phyloP scores from a whole-genome alignment of 257 asterid species.

The Solanum ossicruentum region DNA sequence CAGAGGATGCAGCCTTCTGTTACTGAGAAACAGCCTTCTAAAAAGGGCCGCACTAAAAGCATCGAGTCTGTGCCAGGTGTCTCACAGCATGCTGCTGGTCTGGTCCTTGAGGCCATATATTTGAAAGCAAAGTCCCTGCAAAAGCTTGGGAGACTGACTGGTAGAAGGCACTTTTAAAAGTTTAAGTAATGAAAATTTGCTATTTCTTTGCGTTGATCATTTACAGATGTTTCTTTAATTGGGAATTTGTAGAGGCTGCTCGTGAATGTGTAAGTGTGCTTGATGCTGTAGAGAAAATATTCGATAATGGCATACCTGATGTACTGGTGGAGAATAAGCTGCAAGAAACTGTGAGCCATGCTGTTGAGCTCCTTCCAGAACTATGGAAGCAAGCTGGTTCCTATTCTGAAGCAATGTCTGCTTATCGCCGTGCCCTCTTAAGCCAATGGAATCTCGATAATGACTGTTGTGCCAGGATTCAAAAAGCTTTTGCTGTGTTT shows the following conservation, averaged over 20 bases:
- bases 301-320: slow-evolving; percentile 70
- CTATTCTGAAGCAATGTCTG: slow-evolving; percentile 63
- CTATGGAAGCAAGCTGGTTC: slow-evolving; percentile 74
- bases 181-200: not conserved
- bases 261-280: slow-evolving; percentile 84
- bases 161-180: slow-evolving; percentile 24
- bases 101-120: slow-evolving; percentile 91
- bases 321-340: slow-evolving; percentile 71
- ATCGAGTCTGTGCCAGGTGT: slow-evolving; percentile 35
- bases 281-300: slow-evolving; percentile 93
- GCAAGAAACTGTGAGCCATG: slow-evolving; percentile 84
- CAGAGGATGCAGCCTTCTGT: slow-evolving; percentile 64
- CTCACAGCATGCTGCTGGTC: slow-evolving; percentile 81
- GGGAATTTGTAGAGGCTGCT: slow-evolving; percentile 75
- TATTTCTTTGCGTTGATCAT: slow-evolving; percentile 13
- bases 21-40: slow-evolving; percentile 54
- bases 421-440: slow-evolving; percentile 84
- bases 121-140: slow-evolving; percentile 94
- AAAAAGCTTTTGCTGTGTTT: slow-evolving; percentile 81
- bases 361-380: slow-evolving; percentile 96
- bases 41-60: slow-evolving; percentile 58
- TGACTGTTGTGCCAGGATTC: slow-evolving; percentile 90
- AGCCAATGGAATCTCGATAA: slow-evolving; percentile 94
- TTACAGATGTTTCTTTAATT: slow-evolving; percentile 16
- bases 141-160: slow-evolving; percentile 76